Evolutionary conservation across 345 rosid species (phyloP), one percentile per base, ranked within the genome.

Genomic region (Pistacia vera): DNA sequence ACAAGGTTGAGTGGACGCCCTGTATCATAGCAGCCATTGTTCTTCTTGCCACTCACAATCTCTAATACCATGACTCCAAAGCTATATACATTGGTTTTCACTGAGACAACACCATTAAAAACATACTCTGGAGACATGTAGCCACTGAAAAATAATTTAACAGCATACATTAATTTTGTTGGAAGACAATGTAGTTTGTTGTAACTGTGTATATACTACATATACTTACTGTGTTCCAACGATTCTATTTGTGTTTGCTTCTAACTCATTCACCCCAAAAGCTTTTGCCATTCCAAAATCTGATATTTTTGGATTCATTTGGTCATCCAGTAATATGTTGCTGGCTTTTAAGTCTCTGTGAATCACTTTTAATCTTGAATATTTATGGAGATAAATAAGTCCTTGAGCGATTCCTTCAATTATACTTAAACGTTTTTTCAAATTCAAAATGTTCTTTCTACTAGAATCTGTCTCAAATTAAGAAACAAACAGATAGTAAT

Each of bases 91-190:
- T 73, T 74, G 0, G 68, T 16, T 66, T 78, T 78, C 7, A 52
- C 17, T 1, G 81, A 78, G 10, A 73, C 62, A 36, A 73, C 11
- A 16, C 77, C 77, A 8, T 38, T n/a, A 25, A 66, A 28, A 0
- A 58, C 77, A 36, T 78, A 73, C 46, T 78, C 81, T 8, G 77
- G 81, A 66, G 77, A 11, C 77, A 72, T 66, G 18, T 75, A 75
- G 18, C 78, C 78, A 18, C 73, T 75, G 73, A 48, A 11, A 3
- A 22, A 56, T 41, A 28, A 55, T 36, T 44, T 11, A 13, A 54
- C 25, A 2, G 12, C 9, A 41, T 41, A 8, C 8, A 8, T 41
- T 41, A 10, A 3, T 46, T 62, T 49, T 22, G 62, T 46, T 2
- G 41, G 3, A 61, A 14, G 17, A 3, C 44, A 1, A 61, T 11